Conservation (phyloP, 1,139 yeast genomes). For the Groenewaldozyma auringiensis region DNA sequence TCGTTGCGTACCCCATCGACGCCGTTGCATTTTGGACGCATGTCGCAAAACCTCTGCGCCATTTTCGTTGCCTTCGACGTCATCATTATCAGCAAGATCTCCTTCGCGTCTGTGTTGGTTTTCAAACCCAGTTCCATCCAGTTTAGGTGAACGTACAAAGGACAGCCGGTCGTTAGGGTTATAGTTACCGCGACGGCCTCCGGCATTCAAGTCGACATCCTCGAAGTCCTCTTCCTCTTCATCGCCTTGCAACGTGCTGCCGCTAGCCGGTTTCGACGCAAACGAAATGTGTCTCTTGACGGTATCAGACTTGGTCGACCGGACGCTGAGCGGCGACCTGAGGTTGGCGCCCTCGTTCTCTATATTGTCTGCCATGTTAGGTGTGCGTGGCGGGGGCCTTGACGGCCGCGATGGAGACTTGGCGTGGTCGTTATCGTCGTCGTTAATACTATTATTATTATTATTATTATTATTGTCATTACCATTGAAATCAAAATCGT, state of each 20-base stretch:
- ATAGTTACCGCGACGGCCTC: background rate
- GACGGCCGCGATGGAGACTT: background rate
- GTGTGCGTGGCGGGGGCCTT: background rate
- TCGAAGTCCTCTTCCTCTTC: constrained; percentile 1
- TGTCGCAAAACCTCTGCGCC: constrained; percentile 16
- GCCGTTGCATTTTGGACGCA: constrained; percentile 50
- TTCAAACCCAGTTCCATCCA: no score
- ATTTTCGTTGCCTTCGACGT: background rate
- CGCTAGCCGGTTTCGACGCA: constrained; percentile 7
- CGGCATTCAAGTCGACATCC: background rate
- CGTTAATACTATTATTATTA: background rate
- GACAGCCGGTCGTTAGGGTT: background rate
- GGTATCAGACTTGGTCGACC: background rate
- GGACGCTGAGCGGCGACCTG: background rate
- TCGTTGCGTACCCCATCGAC: constrained; percentile 89
- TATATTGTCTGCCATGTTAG: background rate
- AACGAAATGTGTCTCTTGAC: constrained; percentile 12
- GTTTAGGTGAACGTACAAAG: background rate
- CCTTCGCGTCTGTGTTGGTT: no score
- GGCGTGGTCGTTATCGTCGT: background rate
- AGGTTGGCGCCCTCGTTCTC: background rate
- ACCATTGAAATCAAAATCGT: background rate
- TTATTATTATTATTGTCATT: background rate
- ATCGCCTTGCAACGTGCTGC: background rate
- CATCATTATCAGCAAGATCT: no score